These are phyloP conservation scores for Podospora bellae-mahoneyi DNA, from an alignment of 495 filamentous ascomycete genomes.

Conservation along the genomic window DNA sequence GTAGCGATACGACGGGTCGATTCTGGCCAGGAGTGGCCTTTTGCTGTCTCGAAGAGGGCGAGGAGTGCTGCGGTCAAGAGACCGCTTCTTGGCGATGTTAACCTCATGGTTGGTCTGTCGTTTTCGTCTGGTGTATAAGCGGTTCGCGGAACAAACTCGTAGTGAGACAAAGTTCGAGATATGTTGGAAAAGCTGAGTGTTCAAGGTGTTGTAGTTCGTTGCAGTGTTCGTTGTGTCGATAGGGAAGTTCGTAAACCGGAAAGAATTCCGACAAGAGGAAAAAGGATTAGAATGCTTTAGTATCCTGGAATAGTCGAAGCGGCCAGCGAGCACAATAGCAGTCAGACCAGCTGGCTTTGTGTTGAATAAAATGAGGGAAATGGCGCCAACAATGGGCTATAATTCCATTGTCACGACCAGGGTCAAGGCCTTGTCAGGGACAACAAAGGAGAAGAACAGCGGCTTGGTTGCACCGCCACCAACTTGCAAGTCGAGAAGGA, in stretches of 20 bases:
- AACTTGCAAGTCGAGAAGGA: neutral
- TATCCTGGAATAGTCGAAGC: conserved; percentile 7
- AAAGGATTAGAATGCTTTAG: neutral
- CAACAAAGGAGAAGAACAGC: neutral
- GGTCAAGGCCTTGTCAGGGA: neutral
- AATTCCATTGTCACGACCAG: conserved; percentile 17
- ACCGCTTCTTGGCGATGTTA: neutral
- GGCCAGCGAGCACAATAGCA: conserved; percentile 23
- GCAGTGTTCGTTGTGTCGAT: neutral
- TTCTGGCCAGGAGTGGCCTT: conserved; percentile 79
- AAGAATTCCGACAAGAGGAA: neutral
- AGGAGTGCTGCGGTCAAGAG: conserved; percentile 31
- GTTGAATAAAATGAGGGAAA: conserved; percentile 5
- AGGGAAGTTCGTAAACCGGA: conserved; percentile 2
- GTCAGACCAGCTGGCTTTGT: conserved; percentile 20
- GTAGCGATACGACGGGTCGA: conserved; percentile 62
- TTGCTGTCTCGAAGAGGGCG: conserved; percentile 37
- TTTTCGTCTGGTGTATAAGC: neutral
- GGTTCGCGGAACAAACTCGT: neutral
- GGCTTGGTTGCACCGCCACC: neutral
- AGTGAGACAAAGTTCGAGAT: neutral
- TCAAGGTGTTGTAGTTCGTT: neutral
- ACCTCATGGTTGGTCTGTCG: conserved; percentile 10
- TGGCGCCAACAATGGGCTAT: conserved; percentile 3
- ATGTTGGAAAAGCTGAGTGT: neutral